phyloP scores from a whole-genome alignment of 2,329 filamentous ascomycete genomes.

The Zalaria sp. region DNA sequence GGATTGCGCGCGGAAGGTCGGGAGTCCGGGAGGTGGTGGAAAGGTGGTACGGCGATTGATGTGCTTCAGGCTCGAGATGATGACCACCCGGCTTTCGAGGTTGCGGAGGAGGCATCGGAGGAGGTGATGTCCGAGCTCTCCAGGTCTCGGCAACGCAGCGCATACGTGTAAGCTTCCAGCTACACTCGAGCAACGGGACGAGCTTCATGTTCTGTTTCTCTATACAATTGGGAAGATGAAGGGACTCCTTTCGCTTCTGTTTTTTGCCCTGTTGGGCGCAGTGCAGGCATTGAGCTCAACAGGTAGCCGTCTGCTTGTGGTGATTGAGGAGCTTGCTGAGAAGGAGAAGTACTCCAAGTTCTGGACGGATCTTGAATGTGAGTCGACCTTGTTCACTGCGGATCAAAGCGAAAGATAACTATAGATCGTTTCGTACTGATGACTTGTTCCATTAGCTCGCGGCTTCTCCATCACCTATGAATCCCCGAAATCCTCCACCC shows the following conservation, averaged over 20 bases:
- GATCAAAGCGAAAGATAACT: too few relatives aligned
- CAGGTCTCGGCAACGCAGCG: too few relatives aligned
- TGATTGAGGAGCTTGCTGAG: constrained; percentile 70
- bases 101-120: too few relatives aligned
- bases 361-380: constrained; percentile 57
- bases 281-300: constrained; percentile 65
- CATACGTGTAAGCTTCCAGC: too few relatives aligned
- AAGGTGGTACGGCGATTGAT: neutral
- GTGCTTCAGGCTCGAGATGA: neutral
- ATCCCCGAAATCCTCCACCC: constrained; percentile 64
- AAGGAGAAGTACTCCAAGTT: constrained; percentile 76
- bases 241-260: constrained; percentile 25
- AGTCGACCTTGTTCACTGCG: constrained; percentile 12
- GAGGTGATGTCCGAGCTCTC: too few relatives aligned
- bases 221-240: constrained; percentile 11
- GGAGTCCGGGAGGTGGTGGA: neutral
- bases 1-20: neutral
- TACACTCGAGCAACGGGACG: too few relatives aligned
- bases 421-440: neutral
- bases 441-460: constrained; percentile 42
- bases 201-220: too few relatives aligned
- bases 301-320: constrained; percentile 68
- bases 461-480: constrained; percentile 72
- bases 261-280: constrained; percentile 51
- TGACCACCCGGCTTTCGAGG: neutral